phyloP scores from a whole-genome alignment of 2,329 filamentous ascomycete genomes.

The Neonectria hederae region DNA sequence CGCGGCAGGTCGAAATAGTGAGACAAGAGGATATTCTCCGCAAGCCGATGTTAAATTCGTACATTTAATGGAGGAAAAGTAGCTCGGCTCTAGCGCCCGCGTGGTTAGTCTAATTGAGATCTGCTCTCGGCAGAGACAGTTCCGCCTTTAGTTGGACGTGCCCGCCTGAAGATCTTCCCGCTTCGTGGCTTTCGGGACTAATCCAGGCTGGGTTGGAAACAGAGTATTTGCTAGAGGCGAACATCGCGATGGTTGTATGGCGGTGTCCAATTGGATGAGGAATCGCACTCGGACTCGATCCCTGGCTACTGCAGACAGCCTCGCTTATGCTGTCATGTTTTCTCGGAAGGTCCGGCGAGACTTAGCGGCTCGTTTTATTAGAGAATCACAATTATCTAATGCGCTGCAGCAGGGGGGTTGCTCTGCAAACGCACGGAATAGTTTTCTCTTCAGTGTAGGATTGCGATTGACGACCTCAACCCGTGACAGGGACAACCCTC shows the following conservation, averaged over 20 bases:
- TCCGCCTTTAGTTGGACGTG: constrained; percentile 17
- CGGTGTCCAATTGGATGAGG: neutral
- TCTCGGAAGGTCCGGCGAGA: neutral
- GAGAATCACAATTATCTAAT: neutral
- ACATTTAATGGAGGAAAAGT: constrained; percentile 29
- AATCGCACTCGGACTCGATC: neutral
- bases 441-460: neutral
- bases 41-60: neutral
- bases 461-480: neutral
- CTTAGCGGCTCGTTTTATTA: no score
- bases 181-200: constrained; percentile 16
- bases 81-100: constrained; percentile 21
- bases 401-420: neutral
- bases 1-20: neutral
- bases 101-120: constrained; percentile 34
- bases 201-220: neutral
- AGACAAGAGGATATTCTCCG: neutral
- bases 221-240: no score
- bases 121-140: constrained; percentile 30
- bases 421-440: no score
- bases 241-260: neutral
- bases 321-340: neutral
- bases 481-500: neutral
- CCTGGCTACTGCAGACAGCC: neutral
- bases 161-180: constrained; percentile 10